A percentile compares a stretch with the other conserved stretches of the same genome.
phyloP scores from a whole-genome alignment of 306 rosid species.

The Comarum palustre region DNA sequence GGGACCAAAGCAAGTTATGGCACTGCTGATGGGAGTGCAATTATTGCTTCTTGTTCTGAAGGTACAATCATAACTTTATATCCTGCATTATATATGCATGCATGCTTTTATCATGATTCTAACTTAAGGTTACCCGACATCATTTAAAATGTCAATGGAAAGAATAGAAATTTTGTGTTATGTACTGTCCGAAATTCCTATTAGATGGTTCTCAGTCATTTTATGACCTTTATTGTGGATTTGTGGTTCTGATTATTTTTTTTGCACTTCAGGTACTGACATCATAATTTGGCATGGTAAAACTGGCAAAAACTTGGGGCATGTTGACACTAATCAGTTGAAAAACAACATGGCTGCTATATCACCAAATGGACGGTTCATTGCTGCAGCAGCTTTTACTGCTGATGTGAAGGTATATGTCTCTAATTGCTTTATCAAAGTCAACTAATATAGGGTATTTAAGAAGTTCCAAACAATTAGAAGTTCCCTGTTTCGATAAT shows the following conservation, averaged over 20 bases:
- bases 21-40: conserved; percentile 86
- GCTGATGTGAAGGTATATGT: conserved; percentile 85
- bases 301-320: conserved; percentile 80
- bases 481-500: background rate
- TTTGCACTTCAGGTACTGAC: conserved; percentile 66
- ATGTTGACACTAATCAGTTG: conserved; percentile 92
- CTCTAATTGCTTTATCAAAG: conserved; percentile 13
- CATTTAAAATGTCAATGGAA: background rate
- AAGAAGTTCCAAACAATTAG: background rate
- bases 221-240: conserved; percentile 10
- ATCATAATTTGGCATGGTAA: conserved; percentile 93
- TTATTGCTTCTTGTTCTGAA: conserved; percentile 93
- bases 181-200: background rate
- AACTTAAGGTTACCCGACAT: background rate
- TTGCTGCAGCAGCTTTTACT: conserved; percentile 99
- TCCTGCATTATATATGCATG: background rate
- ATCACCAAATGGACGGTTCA: conserved; percentile 96
- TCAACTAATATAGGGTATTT: background rate
- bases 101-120: background rate
- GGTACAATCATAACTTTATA: conserved; percentile 44
- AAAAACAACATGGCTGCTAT: conserved; percentile 88
- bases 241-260: conserved; percentile 23
- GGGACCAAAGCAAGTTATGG: conserved; percentile 83
- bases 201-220: background rate
- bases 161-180: background rate